Evolutionary conservation across 2,329 filamentous ascomycete genomes (phyloP), one percentile per base, ranked within the genome.

Genomic region (Diplodia corticola): DNA sequence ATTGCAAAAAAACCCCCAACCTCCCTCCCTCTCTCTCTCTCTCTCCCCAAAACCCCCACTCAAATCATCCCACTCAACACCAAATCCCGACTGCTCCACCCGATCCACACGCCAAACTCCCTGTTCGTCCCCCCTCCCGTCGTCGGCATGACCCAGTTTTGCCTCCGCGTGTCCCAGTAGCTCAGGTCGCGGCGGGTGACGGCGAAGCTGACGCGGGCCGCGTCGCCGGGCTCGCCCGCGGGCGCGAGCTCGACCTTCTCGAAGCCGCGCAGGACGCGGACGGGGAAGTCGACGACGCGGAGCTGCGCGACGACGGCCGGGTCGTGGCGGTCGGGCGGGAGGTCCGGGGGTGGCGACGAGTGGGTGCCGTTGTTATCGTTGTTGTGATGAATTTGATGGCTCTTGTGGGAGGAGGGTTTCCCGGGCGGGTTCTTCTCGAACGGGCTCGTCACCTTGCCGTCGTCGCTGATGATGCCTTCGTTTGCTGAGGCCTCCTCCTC

Each of bases 271-370:
- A 83, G 69, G 17, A 78, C 76, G 2, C 73, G 67, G 4, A 78
- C 73, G 0, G 78, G 77, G 55, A 91, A 92, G 30, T 92, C 89
- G 57, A 61, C 22, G 26, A 61, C 57, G 20, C 22, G 48, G 13
- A 61, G 57, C 44, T 48, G 40, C 17, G 26, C 24, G 13, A 40
- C 26, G 26, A 28, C 30, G 40, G 44, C 40, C n/a, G 57, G 57
- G 44, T 61, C 57, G 35, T 24, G 48, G 24, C 15, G 26, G 37
- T 49, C 57, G n/a, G 40, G 63, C 1, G 33, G 49, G 2, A 28
- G 33, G 44, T 35, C 40, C 17, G 20, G 9, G 13, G 4, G 20
- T n/a, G n/a, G n/a, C n/a, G n/a, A n/a, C 15, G 55, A 4, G 6
- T 5, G 13, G 7, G 24, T 9, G 59, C 5, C 0, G 12, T 24